These are phyloP conservation scores for Verbena officinalis DNA, from an alignment of 257 asterid species.

Conservation along the genomic window DNA sequence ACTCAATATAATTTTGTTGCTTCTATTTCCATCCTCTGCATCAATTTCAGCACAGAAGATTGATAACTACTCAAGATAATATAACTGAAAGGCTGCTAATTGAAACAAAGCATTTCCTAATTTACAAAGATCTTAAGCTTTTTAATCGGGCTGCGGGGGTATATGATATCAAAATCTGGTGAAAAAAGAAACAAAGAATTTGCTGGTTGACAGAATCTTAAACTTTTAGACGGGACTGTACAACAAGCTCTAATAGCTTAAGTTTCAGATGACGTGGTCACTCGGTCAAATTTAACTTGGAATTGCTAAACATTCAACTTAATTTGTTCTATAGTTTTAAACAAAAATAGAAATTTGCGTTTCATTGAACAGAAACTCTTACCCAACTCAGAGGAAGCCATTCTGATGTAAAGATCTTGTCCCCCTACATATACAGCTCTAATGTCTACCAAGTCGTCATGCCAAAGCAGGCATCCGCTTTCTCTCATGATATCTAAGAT, in stretches of 20 bases:
- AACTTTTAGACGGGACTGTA: too few relatives aligned
- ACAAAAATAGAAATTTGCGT: not conserved
- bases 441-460: conserved; percentile 44
- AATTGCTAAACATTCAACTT: not conserved
- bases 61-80: not conserved
- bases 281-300: too few relatives aligned
- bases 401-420: conserved; percentile 35
- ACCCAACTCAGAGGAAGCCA: conserved; percentile 42
- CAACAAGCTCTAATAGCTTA: too few relatives aligned
- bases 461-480: conserved; percentile 53
- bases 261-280: too few relatives aligned
- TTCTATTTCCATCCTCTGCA: not conserved
- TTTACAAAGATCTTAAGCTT: too few relatives aligned
- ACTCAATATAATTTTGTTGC: not conserved
- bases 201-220: too few relatives aligned
- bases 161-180: too few relatives aligned
- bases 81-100: not conserved
- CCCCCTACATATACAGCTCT: conserved; percentile 26
- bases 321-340: not conserved
- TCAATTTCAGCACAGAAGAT: not conserved
- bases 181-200: too few relatives aligned
- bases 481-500: conserved; percentile 33
- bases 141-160: too few relatives aligned
- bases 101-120: too few relatives aligned
- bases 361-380: not conserved